Evolutionary conservation across 164 flowering plant species (phyloP).

Genomic region (Liquidambar formosana): DNA sequence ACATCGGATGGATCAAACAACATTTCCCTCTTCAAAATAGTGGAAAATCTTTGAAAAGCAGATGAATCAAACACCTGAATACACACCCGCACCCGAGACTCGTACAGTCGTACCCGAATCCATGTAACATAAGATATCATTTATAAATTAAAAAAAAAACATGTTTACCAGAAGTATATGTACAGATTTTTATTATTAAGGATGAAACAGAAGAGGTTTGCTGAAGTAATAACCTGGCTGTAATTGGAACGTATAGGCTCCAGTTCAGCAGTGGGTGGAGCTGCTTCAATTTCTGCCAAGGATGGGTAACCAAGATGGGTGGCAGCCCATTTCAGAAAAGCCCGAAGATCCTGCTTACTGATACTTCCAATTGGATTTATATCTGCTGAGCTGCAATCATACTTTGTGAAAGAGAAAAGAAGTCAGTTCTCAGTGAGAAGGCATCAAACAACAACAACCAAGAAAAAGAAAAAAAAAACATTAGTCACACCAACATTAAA

Average conservation of each 20-base stretch:
- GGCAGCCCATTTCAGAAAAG: slow-evolving; percentile 90
- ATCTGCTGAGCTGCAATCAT: slow-evolving; percentile 98
- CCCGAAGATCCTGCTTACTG: slow-evolving; percentile 88
- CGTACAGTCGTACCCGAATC: too few species aligned
- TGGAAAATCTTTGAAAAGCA: too few species aligned
- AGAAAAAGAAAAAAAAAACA: too few species aligned
- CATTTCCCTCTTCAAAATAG: too few species aligned
- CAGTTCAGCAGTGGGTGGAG: slow-evolving; percentile 95
- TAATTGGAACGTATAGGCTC: slow-evolving; percentile 91
- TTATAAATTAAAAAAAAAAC: neutral
- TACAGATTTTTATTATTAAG: neutral
- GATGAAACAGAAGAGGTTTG: too few species aligned
- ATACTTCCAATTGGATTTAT: slow-evolving; percentile 98
- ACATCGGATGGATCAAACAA: too few species aligned
- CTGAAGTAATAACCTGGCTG: slow-evolving; percentile 63
- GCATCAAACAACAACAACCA: neutral
- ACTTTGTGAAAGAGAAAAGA: slow-evolving; percentile 44
- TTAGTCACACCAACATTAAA: neutral
- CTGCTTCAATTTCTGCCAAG: slow-evolving; percentile 89
- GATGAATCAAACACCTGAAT: too few species aligned
- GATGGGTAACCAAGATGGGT: slow-evolving; percentile 76
- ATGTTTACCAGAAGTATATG: neutral
- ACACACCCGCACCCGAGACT: too few species aligned
- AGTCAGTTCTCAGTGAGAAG: neutral
- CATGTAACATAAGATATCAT: too few species aligned